These are phyloP conservation scores for Yarrowia sp. DNA, from an alignment of 805 yeast genomes.

Conservation along the genomic window DNA sequence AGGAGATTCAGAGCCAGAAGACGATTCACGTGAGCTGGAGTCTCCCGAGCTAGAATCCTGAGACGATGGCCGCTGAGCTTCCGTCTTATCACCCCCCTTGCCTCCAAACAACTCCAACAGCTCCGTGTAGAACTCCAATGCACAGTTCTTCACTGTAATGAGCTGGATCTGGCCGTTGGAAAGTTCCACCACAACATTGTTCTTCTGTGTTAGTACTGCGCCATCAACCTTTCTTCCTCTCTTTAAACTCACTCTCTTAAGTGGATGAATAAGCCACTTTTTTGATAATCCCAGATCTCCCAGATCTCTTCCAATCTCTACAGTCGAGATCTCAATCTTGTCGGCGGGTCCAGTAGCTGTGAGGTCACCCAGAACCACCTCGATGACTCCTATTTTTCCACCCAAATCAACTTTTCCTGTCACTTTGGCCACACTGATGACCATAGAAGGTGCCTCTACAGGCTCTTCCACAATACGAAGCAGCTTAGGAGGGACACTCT, in stretches of 20 bases:
- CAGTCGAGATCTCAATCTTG: slow-evolving; percentile 11
- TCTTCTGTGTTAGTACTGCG: slow-evolving; percentile 11
- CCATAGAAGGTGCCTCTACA: background rate
- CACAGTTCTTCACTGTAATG: slow-evolving; percentile 57
- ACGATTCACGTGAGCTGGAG: background rate
- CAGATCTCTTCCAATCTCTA: slow-evolving; percentile 23
- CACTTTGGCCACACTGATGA: background rate
- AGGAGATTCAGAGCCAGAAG: background rate
- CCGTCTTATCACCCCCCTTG: background rate
- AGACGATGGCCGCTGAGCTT: background rate
- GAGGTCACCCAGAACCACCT: slow-evolving; percentile 3
- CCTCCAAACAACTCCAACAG: slow-evolving; percentile 60
- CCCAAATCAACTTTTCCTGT: background rate
- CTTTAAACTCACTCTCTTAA: slow-evolving; percentile 13
- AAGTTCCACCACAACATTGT: slow-evolving; percentile 48
- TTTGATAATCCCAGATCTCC: slow-evolving; percentile 1
- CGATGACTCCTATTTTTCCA: slow-evolving; percentile 3
- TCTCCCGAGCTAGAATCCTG: background rate
- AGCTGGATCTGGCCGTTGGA: slow-evolving; percentile 52
- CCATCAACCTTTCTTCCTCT: no score
- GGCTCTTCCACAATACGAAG: slow-evolving; percentile 21
- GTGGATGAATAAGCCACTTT: slow-evolving; percentile 21
- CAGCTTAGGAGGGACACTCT: background rate
- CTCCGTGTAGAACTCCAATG: slow-evolving; percentile 55
- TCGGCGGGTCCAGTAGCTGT: slow-evolving; percentile 13